Evolutionary conservation across 352 stramenopile species (phyloP), one percentile per base, ranked within the genome.

Genomic region (Globisporangium parvum): DNA sequence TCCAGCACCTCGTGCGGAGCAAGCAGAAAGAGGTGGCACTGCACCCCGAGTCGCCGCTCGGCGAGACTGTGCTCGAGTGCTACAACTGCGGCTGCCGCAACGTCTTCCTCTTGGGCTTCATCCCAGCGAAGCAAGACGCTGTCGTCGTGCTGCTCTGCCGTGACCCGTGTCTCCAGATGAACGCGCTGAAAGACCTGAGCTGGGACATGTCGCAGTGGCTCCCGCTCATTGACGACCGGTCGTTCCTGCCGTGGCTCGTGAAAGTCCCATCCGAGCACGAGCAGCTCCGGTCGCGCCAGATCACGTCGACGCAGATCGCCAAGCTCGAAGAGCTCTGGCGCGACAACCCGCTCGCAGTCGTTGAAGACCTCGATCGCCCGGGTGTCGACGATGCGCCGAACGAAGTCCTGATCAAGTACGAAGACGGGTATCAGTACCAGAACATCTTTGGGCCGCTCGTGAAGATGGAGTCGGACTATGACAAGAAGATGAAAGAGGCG

Each of bases 391-490:
- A 96, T 40, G 87, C 95, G 47, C 83, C 88, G 0, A 75, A 80
- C 17, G 72, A 87, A 0, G 96, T 98, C 0, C 63, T 91, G 33
- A 64, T 92, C 18, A 86, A 88, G 35, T 99, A 99, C 67, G 95
- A 99, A 55, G 96, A 99, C 68, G 97, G 96, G 24, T 99, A 99
- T 70, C 96, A 99, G 77, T 99, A 99, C 78, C 97, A 99, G 73
- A 99, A 99, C 74, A 92, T 99, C 47, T 91, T 99, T 59, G 96
- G 92, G 5, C 97, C 98, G 12, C 71, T 99, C 12, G 96, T 99
- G n/a, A 98, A 99, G 73, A 96, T 99, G 73, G 97, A 99, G 77
- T 98, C 97, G 6, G 97, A 99, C 75, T 99, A 99, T 60, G 97
- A 99, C 80, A 98, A 98, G 69, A 96, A 98, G 69, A 98, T 99